These are phyloP conservation scores for Tulasnella sp. DNA, from an alignment of 768 basidiomycete species.

Conservation along the genomic window DNA sequence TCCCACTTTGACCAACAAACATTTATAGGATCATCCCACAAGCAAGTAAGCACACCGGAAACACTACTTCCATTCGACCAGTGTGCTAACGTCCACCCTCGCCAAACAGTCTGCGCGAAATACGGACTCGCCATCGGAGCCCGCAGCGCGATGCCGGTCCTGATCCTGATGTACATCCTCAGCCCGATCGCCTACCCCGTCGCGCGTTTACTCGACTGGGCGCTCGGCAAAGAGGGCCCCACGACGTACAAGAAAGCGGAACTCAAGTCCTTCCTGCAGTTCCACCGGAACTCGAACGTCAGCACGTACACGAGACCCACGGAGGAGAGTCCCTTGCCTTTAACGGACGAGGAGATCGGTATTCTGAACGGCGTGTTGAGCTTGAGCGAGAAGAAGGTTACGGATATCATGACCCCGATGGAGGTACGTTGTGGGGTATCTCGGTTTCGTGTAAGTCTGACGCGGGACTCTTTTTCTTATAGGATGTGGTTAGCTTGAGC, in stretches of 20 bases:
- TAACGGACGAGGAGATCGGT: slow-evolving; percentile 17
- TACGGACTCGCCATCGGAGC: slow-evolving; percentile 78
- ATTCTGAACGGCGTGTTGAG: slow-evolving; percentile 17
- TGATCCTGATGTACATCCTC: slow-evolving; percentile 57
- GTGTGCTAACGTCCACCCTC: not conserved
- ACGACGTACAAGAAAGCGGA: slow-evolving; percentile 18
- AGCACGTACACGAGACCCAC: not conserved
- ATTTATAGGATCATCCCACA: slow-evolving; percentile 52
- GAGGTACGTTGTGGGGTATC: slow-evolving; percentile 30
- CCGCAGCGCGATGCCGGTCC: slow-evolving; percentile 61
- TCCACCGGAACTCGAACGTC: slow-evolving; percentile 12
- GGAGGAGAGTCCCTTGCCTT: slow-evolving; percentile 6
- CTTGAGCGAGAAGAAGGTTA: slow-evolving; percentile 31
- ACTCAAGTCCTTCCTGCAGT: slow-evolving; percentile 16
- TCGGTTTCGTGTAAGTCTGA: not conserved
- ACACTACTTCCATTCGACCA: not conserved
- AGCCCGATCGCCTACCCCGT: slow-evolving; percentile 66
- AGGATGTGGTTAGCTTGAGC: slow-evolving; percentile 77
- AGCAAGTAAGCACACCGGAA: slow-evolving; percentile 45
- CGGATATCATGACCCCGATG: slow-evolving; percentile 71
- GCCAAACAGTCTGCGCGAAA: slow-evolving; percentile 27
- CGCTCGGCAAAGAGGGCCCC: slow-evolving; percentile 59
- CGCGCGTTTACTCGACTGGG: slow-evolving; percentile 62
- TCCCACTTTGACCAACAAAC: slow-evolving; percentile 16
- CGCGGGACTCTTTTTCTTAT: not conserved